Evolutionary conservation across 2,329 filamentous ascomycete species (phyloP).

Genomic region (Fusarium xylarioides): DNA sequence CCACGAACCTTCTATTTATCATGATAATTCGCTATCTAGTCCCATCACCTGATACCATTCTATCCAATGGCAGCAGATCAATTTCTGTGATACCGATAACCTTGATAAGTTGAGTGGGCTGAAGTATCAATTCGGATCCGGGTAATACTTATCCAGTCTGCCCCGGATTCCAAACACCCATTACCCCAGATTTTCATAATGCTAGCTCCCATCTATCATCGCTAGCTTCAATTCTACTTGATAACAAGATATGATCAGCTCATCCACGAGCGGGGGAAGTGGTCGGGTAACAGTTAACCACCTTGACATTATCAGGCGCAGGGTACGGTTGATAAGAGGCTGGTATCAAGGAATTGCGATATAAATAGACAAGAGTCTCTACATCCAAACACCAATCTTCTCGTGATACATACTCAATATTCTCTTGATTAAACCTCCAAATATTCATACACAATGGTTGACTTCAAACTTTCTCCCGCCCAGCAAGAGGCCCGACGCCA

Average conservation of each 20-base stretch:
- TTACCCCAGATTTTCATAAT: neutral
- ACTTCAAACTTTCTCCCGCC: neutral
- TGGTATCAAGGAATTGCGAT: neutral
- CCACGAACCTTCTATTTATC: neutral
- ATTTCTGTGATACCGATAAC: neutral
- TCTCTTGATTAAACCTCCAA: neutral
- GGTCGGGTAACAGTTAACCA: neutral
- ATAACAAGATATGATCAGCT: neutral
- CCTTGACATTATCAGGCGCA: neutral
- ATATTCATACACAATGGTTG: neutral
- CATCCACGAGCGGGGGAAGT: neutral
- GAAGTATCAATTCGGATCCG: neutral
- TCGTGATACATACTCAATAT: neutral
- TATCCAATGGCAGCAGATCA: neutral
- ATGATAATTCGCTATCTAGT: neutral
- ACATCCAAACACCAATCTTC: fast-evolving
- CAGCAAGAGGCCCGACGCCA: neutral
- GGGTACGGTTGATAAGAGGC: neutral
- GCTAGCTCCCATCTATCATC: neutral
- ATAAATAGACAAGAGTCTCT: neutral
- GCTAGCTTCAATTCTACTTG: neutral
- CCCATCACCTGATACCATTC: neutral
- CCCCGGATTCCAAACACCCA: neutral
- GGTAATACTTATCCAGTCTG: neutral
- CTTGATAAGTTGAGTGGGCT: neutral